Base-by-base conservation (phyloP, 2,329 filamentous ascomycete genomes). In the Aaosphaeria pasadenensis region DNA sequence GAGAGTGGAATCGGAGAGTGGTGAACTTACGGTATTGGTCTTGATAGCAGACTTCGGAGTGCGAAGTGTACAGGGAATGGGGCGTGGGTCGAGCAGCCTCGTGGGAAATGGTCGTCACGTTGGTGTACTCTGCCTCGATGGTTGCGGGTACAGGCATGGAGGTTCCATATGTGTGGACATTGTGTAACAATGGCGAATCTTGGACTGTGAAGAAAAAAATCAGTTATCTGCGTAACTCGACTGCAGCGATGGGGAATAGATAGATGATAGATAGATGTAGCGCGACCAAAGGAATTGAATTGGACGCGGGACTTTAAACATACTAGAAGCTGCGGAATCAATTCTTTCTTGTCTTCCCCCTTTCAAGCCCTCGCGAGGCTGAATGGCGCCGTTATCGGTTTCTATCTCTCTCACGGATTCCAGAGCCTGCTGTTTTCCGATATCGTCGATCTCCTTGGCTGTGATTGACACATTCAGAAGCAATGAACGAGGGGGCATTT, bases 401-500 rank as follows among this genome's bases (percentile, higher is more conserved):
- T 46, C 30, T 11, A 51, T 30, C 31, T 63, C 62, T 46, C 51
- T 63, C 54, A 64, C 48, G 42, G 45, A 44, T 42, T 51, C 49
- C 28, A 49, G 47, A 17, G 36, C 59, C 56, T 57, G 53, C 51
- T 55, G 54, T 46, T 57, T 59, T 32, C 57, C 50, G n/a, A 9
- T n/a, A 9, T 36, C 33, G 42, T 61, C 58, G 58, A 62, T 55
- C 56, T 62, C 54, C 52, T 60, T 63, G 11, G 54, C 61, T 41
- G 62, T 67, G 59, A 67, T 43, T 30, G 41, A 69, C 28, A 69
- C 66, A 62, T 69, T 69, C 54, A 67, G 53, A 45, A 63, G 64
- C 29, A 69, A 63, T 48, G 62, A 66, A 61, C 66, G 60, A 44
- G 66, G 62, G 43, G 66, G 66, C 66, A 69, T 67, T 49, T 57